phyloP scores from a whole-genome alignment of 73 alveolate genomes.

The Halteria grandinella region DNA sequence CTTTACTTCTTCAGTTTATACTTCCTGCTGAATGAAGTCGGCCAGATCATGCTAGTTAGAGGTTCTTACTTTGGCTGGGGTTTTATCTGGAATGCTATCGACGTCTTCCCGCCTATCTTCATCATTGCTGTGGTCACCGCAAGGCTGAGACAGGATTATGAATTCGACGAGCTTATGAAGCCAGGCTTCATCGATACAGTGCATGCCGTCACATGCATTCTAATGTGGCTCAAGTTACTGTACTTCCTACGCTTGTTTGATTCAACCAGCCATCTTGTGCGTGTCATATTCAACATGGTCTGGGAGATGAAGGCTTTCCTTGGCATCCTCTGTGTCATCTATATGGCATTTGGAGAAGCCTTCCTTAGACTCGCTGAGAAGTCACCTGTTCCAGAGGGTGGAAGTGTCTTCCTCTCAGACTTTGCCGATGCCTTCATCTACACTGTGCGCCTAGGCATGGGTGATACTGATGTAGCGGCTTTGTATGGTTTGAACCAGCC shows the following conservation, averaged over 20 bases:
- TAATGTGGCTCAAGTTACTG: conserved; percentile 41
- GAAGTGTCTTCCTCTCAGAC: conserved; percentile 1
- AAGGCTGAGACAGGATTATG: neutral
- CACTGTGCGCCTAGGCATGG: conserved; percentile 29
- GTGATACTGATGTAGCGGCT: conserved; percentile 16
- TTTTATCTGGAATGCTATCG: conserved; percentile 20
- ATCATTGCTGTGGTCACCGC: neutral
- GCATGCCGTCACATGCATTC: conserved; percentile 23
- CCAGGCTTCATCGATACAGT: neutral
- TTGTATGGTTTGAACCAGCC: neutral
- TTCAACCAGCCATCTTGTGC: conserved; percentile 20
- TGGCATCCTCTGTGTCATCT: conserved; percentile 1
- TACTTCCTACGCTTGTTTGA: conserved; percentile 30
- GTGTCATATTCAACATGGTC: conserved; percentile 23
- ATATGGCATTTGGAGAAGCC: conserved; percentile 52
- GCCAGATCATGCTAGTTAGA: neutral
- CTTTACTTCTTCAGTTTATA: neutral
- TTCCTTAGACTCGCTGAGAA: conserved; percentile 31
- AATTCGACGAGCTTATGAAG: neutral
- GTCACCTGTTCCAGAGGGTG: neutral
- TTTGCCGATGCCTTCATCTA: conserved; percentile 11
- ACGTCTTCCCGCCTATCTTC: conserved; percentile 16
- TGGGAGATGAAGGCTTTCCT: conserved; percentile 52
- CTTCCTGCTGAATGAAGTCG: conserved; percentile 18
- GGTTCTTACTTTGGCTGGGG: neutral